These are phyloP conservation scores for Paraphaeosphaeria sporulosa DNA, from an alignment of 2,329 filamentous ascomycete species.

Conservation along the genomic window DNA sequence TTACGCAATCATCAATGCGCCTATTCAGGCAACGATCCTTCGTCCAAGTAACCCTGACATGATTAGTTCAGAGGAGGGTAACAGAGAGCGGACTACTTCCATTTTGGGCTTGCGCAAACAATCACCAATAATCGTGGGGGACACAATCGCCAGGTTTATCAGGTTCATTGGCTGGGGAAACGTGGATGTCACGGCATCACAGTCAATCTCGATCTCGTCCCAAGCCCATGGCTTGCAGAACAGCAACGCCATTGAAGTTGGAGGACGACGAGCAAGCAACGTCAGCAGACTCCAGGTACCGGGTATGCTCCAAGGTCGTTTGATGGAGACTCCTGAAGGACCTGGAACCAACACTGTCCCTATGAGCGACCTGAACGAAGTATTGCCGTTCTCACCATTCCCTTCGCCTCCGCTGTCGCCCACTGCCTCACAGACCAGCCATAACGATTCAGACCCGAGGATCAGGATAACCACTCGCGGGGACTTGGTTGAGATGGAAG, in stretches of 20 bases:
- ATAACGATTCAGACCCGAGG: slow-evolving; percentile 43
- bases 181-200: not conserved
- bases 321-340: slow-evolving; percentile 5
- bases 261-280: slow-evolving; percentile 30
- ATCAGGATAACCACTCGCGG: slow-evolving; percentile 50
- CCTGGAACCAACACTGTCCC: slow-evolving; percentile 20
- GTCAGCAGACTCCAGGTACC: slow-evolving; percentile 34
- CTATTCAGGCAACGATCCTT: slow-evolving; percentile 38
- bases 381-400: slow-evolving; percentile 31
- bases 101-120: slow-evolving; percentile 33
- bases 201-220: not conserved
- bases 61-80: slow-evolving; percentile 29
- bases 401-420: slow-evolving; percentile 40
- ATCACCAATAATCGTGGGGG: slow-evolving; percentile 32
- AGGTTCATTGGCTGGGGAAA: slow-evolving; percentile 14
- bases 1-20: slow-evolving; percentile 36
- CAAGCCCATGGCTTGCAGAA: slow-evolving; percentile 3
- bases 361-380: slow-evolving; percentile 19
- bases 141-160: slow-evolving; percentile 29
- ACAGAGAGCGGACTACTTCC: slow-evolving; percentile 29
- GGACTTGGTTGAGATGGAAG: slow-evolving; percentile 49
- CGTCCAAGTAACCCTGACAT: slow-evolving; percentile 41
- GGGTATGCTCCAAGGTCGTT: slow-evolving; percentile 17
- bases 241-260: slow-evolving; percentile 27
- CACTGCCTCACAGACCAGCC: slow-evolving; percentile 30